A percentile compares a stretch with the other conserved stretches of the same genome.
Conservation (phyloP, 139 green algal species). For the Picochlorum sp. region DNA sequence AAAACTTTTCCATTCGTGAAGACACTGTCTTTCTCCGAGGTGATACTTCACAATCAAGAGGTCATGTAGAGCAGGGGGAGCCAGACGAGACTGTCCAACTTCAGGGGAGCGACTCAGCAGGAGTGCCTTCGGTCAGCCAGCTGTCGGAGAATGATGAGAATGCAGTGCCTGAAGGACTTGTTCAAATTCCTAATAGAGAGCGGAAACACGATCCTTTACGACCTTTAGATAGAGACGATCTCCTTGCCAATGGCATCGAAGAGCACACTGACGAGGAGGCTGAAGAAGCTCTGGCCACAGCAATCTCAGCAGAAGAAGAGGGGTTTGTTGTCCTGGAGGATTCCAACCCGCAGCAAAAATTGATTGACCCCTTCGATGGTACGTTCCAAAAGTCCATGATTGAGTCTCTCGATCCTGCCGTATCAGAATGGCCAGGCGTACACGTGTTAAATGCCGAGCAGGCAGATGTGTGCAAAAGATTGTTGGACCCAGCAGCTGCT, state of each 20-base stretch:
- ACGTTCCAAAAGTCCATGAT: slow-evolving; percentile 24
- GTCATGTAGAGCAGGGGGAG: background rate
- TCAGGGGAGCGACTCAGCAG: background rate
- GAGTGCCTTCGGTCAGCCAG: background rate
- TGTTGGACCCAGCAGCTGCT: background rate
- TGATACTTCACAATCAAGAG: background rate
- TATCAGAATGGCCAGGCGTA: slow-evolving; percentile 19
- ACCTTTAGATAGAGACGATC: background rate
- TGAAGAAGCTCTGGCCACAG: slow-evolving; percentile 9
- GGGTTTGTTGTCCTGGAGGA: slow-evolving; percentile 7
- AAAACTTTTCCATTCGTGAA: slow-evolving; percentile 6
- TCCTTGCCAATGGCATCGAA: background rate
- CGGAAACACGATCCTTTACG: background rate
- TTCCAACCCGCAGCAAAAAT: slow-evolving; percentile 6
- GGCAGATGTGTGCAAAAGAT: background rate
- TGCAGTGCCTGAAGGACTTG: background rate
- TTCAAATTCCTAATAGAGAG: background rate
- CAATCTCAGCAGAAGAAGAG: background rate
- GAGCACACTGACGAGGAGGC: slow-evolving; percentile 5
- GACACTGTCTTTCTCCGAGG: slow-evolving; percentile 8
- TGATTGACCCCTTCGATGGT: slow-evolving; percentile 25
- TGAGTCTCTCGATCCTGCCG: background rate
- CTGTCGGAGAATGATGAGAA: background rate
- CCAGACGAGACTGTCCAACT: background rate
- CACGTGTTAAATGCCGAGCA: slow-evolving; percentile 6